phyloP scores from a whole-genome alignment of 2,329 filamentous ascomycete genomes.

The Xylaria digitata region DNA sequence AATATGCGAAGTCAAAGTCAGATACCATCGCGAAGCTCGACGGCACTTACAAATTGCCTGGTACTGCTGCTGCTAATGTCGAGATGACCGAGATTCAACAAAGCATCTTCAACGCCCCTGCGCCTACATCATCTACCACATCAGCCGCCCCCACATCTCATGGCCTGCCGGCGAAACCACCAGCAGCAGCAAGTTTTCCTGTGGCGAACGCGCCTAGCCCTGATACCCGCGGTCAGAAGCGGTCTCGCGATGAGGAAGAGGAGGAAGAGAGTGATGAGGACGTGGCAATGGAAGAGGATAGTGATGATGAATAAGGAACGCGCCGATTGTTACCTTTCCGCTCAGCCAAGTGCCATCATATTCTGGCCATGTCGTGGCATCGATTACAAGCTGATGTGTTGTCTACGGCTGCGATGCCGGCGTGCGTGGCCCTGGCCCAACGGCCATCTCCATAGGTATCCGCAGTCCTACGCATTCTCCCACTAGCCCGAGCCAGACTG shows the following conservation, averaged over 20 bases:
- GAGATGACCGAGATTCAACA: slow-evolving; percentile 80
- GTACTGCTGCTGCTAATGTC: slow-evolving; percentile 63
- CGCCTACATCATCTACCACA: slow-evolving; percentile 61
- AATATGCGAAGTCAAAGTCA: slow-evolving; percentile 91
- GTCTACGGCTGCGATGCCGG: slow-evolving; percentile 5
- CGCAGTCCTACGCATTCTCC: slow-evolving; percentile 83
- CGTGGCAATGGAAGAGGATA: slow-evolving; percentile 55
- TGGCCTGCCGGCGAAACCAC: slow-evolving; percentile 61
- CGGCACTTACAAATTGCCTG: slow-evolving; percentile 83
- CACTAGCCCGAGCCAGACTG: slow-evolving; percentile 89
- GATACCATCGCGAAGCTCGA: slow-evolving; percentile 90
- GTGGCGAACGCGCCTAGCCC: slow-evolving; percentile 64
- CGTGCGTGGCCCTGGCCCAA: slow-evolving; percentile 35
- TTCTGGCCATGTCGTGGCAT: slow-evolving; percentile 15
- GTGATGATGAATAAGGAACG: slow-evolving; percentile 38
- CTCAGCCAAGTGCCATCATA: slow-evolving; percentile 1
- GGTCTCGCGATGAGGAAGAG: slow-evolving; percentile 75
- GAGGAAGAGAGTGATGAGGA: slow-evolving; percentile 74
- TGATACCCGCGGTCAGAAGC: slow-evolving; percentile 74
- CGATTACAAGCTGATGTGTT: slow-evolving; percentile 1
- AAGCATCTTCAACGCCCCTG: slow-evolving; percentile 80
- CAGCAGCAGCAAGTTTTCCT: slow-evolving; percentile 58
- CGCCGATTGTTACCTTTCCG: slow-evolving; percentile 22
- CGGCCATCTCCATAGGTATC: slow-evolving; percentile 76
- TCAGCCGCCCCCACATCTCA: slow-evolving; percentile 51